A percentile compares a stretch with the other conserved stretches of the same genome.
Conservation (phyloP, 1,284 basidiomycete genomes). For the Xanthoconium separans region DNA sequence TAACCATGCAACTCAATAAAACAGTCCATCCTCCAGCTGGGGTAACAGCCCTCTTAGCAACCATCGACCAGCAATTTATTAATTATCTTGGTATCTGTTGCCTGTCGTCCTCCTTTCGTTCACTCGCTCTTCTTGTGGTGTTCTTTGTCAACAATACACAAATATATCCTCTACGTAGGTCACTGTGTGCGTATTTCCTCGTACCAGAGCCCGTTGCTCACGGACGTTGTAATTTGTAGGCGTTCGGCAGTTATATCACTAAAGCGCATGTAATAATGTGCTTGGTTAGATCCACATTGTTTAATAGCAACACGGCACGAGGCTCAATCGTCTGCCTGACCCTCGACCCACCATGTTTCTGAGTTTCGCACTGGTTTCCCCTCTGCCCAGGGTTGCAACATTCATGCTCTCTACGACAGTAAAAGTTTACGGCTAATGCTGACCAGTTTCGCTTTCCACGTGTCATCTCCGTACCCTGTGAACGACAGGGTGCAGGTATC, state of each 20-base stretch:
- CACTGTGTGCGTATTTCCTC: not conserved
- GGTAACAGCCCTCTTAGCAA: conserved; percentile 47
- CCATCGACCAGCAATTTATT: conserved; percentile 45
- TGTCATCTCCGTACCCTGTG: conserved; percentile 16
- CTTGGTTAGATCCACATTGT: conserved; percentile 2
- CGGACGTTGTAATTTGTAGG: not conserved
- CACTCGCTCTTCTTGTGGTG: conserved; percentile 47
- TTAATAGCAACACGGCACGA: conserved; percentile 13
- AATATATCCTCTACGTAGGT: conserved; percentile 3
- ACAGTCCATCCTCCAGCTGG: conserved; percentile 66
- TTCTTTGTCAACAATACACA: conserved; percentile 60
- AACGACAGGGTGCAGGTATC: conserved; percentile 11
- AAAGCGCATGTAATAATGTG: conserved; percentile 1
- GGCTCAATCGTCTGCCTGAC: conserved; percentile 18
- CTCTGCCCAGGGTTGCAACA: conserved; percentile 31
- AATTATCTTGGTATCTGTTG: conserved; percentile 61
- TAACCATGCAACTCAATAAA: conserved; percentile 48
- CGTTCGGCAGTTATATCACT: not conserved
- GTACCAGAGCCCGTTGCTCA: conserved; percentile 1
- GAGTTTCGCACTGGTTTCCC: conserved; percentile 14
- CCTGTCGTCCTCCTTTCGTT: conserved; percentile 56
- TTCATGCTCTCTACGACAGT: conserved; percentile 1
- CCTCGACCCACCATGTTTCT: conserved; percentile 29
- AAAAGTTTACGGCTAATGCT: conserved; percentile 3
- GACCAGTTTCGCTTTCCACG: conserved; percentile 6